Evolutionary conservation across 139 green algal genomes (phyloP).

Genomic region (Auxenochlorella protothecoides): DNA sequence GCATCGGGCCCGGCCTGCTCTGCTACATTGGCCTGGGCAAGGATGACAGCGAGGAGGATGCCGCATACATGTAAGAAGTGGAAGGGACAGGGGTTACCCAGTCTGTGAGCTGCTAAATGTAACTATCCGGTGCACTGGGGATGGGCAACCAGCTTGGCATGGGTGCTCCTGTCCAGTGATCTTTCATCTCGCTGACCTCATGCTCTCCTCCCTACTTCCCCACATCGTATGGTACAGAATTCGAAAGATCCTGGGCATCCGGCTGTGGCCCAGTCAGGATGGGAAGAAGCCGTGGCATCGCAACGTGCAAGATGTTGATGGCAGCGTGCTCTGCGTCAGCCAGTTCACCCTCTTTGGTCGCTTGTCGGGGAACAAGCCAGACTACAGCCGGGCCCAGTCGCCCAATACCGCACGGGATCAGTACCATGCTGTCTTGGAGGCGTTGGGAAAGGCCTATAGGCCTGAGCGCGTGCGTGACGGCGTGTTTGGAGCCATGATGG

Average conservation of each 20-base stretch:
- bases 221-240: conserved; percentile 1
- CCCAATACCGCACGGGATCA: conserved; percentile 21
- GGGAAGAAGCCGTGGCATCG: conserved; percentile 42
- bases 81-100: too few relatives aligned
- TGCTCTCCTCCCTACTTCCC: too few relatives aligned
- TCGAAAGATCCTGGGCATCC: conserved; percentile 41
- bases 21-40: conserved; percentile 43
- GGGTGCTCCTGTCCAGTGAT: too few relatives aligned
- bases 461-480: conserved; percentile 42
- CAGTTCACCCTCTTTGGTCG: conserved; percentile 71
- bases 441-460: conserved; percentile 28
- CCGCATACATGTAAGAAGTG: conserved; percentile 44
- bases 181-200: too few relatives aligned
- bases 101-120: too few relatives aligned
- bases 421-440: conserved; percentile 45
- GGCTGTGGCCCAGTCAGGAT: conserved; percentile 39
- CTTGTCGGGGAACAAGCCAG: conserved; percentile 59
- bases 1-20: conserved; percentile 46
- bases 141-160: too few relatives aligned
- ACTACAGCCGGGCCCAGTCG: conserved; percentile 43
- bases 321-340: conserved; percentile 46
- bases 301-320: conserved; percentile 14
- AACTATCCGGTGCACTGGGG: too few relatives aligned
- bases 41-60: conserved; percentile 36
- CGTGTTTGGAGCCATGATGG: conserved; percentile 66